A percentile compares a stretch with the other conserved stretches of the same genome.
phyloP scores from a whole-genome alignment of 768 basidiomycete species.

The Leucocoprinus leucothites region DNA sequence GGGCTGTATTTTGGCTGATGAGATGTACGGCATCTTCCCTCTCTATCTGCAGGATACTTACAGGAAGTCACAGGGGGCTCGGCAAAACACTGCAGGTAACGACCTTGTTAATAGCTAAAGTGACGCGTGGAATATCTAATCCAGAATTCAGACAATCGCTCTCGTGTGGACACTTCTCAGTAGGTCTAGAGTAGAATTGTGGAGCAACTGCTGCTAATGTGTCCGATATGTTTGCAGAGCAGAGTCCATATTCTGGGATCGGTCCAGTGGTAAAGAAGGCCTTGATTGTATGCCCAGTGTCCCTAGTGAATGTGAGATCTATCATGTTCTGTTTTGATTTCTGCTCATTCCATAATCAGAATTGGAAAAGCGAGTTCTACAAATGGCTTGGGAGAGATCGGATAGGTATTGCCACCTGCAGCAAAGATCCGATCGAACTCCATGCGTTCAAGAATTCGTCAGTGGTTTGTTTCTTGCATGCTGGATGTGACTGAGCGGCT shows the following conservation, averaged over 20 bases:
- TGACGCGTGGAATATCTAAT: background rate
- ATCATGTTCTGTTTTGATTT: background rate
- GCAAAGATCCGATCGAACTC: constrained; percentile 47
- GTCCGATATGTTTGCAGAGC: constrained; percentile 46
- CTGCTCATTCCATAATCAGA: constrained; percentile 40
- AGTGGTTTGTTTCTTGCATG: constrained; percentile 20
- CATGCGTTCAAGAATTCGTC: constrained; percentile 76
- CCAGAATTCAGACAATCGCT: constrained; percentile 67
- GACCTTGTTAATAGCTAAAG: background rate
- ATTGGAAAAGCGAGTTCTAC: constrained; percentile 93
- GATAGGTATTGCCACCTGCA: constrained; percentile 41
- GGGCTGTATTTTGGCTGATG: constrained; percentile 96
- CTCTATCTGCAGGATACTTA: too few relatives aligned
- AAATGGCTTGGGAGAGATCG: constrained; percentile 80
- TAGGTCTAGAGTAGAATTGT: constrained; percentile 32
- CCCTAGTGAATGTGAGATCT: constrained; percentile 68
- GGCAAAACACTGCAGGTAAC: constrained; percentile 89
- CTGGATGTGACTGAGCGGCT: background rate
- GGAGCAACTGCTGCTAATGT: background rate
- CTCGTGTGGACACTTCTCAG: constrained; percentile 91
- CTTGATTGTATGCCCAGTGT: constrained; percentile 92
- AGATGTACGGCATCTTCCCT: constrained; percentile 59
- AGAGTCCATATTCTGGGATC: constrained; percentile 70
- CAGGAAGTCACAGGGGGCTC: constrained; percentile 60
- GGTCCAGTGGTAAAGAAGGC: constrained; percentile 70